Base-by-base conservation (phyloP, 179 eudicot genomes). In the Camellia oleifera region DNA sequence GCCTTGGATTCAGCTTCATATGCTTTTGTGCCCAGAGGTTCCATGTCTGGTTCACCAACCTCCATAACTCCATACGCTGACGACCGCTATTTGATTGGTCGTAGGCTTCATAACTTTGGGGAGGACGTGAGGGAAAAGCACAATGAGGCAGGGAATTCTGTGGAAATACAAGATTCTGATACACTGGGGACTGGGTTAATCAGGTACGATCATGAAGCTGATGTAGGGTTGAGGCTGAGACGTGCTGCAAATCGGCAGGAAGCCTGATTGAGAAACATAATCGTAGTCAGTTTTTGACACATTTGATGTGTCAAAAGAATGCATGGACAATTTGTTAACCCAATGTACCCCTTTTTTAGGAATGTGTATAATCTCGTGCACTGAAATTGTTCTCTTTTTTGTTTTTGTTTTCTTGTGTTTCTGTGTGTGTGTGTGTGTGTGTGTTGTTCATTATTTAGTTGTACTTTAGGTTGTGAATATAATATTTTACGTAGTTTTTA, bases 21-120 rank as follows among this genome's bases (percentile, higher is more conserved):
- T 89, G 87, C 75, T 96, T 92, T 85, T 96, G 97, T 83, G 98
- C 92, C 17, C 92, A 90, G 85, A 84, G 99, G 81, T 96, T 91
- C 88, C 99, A 96, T 82, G 89, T 94, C 42, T 94, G 98, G 99
- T 92, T 96, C 92, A 96, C 98, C 77, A 92, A 96, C 82, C 91
- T 96, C 72, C 99, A 96, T 85, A 96, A 96, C 68, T 92, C 98
- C 23, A 96, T 96, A 61, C 92, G 98, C n/a, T 0, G 98, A 96
- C 83, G 98, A 96, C 82, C 97, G 98, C 0, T 94, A 96, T 80
- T 82, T 96, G 79, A 81, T 96, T 57, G 99, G 99, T 5, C 94
- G 99, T 5, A 87, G 97, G 77, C 99, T 96, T 71, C 98, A 96
- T 82, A 90, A 96, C 81, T 96, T 78, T 79, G 99, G 98, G 70